phyloP scores from a whole-genome alignment of 1,284 basidiomycete genomes.

The Microbotryum lychnidis-dioicae region DNA sequence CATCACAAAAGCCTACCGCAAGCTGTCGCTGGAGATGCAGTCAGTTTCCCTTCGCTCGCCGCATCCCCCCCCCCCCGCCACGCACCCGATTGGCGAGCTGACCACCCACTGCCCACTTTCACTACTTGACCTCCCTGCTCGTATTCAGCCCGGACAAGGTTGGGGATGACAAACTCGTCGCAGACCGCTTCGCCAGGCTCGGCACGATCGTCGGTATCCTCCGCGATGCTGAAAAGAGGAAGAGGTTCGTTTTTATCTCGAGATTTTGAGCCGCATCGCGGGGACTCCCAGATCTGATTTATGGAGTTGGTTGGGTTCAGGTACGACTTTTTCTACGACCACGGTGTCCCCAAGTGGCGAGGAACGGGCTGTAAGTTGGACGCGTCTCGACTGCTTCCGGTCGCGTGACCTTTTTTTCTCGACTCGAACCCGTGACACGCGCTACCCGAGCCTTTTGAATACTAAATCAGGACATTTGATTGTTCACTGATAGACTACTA shows the following conservation, averaged over 20 bases:
- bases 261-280: neutral
- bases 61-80: neutral
- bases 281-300: neutral
- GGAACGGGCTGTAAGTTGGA: slow-evolving; percentile 31
- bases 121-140: neutral
- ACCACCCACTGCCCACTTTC: no score
- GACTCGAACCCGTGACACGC: neutral
- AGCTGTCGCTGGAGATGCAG: slow-evolving; percentile 67
- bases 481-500: slow-evolving; percentile 74
- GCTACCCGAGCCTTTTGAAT: neutral
- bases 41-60: slow-evolving; percentile 43
- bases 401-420: neutral
- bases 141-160: slow-evolving; percentile 85
- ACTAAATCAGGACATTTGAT: neutral
- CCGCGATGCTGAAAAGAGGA: slow-evolving; percentile 61
- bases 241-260: slow-evolving; percentile 44
- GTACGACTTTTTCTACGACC: slow-evolving; percentile 85
- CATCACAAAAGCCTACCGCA: slow-evolving; percentile 79
- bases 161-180: slow-evolving; percentile 64
- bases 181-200: slow-evolving; percentile 77
- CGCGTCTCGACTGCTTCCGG: neutral
- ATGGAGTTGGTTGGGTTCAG: slow-evolving; percentile 39
- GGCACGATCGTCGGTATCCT: slow-evolving; percentile 78
- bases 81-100: neutral
- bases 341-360: slow-evolving; percentile 80